A percentile compares a stretch with the other conserved stretches of the same genome.
phyloP scores from a whole-genome alignment of 306 rosid species.

The Glycine tomentella region DNA sequence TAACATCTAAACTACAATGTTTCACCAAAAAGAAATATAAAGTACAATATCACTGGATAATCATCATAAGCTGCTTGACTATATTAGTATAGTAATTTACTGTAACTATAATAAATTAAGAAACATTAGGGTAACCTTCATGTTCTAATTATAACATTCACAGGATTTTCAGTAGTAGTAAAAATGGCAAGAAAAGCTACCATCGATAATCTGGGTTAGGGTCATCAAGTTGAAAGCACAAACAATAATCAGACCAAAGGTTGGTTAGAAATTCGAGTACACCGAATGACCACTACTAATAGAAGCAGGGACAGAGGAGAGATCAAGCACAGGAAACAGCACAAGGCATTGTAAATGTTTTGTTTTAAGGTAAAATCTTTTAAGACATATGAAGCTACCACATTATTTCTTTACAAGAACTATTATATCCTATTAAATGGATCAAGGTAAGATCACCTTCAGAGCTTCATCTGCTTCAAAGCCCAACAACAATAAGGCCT shows the following conservation, averaged over 20 bases:
- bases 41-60: conserved; percentile 8
- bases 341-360: conserved; percentile 9
- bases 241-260: background rate
- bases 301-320: too few species aligned
- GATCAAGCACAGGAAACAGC: conserved; percentile 31
- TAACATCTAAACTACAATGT: conserved; percentile 3
- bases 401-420: conserved; percentile 18
- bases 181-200: background rate
- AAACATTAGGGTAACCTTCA: conserved; percentile 8
- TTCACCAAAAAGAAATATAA: background rate
- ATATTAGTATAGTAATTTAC: too few species aligned
- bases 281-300: too few species aligned
- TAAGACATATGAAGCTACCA: conserved; percentile 11
- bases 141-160: conserved; percentile 13
- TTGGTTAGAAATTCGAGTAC: too few species aligned
- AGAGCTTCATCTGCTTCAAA: conserved; percentile 72
- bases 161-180: background rate
- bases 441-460: conserved; percentile 63
- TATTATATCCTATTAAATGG: conserved; percentile 35
- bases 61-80: conserved; percentile 3
- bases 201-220: background rate
- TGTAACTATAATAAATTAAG: background rate
- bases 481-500: conserved; percentile 89
- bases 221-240: conserved; percentile 32
- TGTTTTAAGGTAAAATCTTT: background rate